Percentiles rank a stretch among this genome's conserved stretches.
Conservation (phyloP, 768 basidiomycete genomes). For the Pleurotus ostreatus region DNA sequence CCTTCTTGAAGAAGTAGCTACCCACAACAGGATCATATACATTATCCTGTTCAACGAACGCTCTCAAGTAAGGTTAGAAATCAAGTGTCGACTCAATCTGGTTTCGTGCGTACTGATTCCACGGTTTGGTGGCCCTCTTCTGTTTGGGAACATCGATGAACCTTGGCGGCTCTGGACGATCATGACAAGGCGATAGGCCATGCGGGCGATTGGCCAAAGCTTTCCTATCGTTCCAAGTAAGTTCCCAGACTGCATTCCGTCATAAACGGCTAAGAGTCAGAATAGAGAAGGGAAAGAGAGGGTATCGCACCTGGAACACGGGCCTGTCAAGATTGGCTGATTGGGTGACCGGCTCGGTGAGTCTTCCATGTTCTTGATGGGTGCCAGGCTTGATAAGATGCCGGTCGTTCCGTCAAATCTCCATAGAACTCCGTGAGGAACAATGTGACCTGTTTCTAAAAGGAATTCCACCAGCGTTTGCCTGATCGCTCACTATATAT, state of each 20-base stretch:
- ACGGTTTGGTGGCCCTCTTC: neutral
- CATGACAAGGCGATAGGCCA: slow-evolving; percentile 2
- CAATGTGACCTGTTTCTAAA: neutral
- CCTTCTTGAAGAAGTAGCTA: no score
- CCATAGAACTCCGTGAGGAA: neutral
- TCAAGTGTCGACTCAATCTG: neutral
- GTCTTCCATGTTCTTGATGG: slow-evolving; percentile 1
- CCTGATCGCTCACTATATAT: no score
- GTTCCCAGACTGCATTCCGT: neutral
- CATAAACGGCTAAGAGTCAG: neutral
- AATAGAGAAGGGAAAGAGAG: neutral
- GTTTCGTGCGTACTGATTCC: neutral
- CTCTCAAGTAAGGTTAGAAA: neutral
- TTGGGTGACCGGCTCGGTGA: neutral
- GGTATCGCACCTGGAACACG: neutral
- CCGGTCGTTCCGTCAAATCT: slow-evolving; percentile 6
- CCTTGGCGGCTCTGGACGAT: neutral
- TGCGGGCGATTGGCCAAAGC: neutral
- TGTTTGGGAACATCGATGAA: neutral
- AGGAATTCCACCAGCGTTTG: neutral
- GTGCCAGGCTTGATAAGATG: neutral
- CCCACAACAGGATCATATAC: neutral
- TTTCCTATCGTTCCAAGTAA: neutral
- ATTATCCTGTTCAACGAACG: neutral
- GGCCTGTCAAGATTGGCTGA: neutral